Percentiles rank a stretch among this genome's conserved stretches.
Evolutionary conservation across 306 rosid genomes (phyloP).

Genomic region (Medicago arabica): DNA sequence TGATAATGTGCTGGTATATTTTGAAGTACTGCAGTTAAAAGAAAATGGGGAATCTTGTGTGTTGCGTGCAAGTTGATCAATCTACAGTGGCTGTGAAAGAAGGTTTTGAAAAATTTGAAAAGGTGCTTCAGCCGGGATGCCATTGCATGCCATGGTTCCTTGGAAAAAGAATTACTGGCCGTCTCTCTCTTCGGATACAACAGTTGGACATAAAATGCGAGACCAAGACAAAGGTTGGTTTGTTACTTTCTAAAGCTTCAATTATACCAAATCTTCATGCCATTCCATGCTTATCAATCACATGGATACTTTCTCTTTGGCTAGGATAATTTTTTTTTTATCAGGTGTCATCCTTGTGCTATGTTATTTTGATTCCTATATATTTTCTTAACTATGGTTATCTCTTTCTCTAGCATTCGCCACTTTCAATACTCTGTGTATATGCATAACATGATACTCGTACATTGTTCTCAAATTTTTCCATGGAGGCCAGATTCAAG

Average conservation of each 20-base stretch:
- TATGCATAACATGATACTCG: slow-evolving; percentile 2
- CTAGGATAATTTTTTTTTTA: background rate
- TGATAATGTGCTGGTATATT: slow-evolving; percentile 13
- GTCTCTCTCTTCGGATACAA: slow-evolving; percentile 87
- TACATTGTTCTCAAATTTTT: slow-evolving; percentile 5
- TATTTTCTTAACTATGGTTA: background rate
- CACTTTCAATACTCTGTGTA: background rate
- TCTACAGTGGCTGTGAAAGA: slow-evolving; percentile 82
- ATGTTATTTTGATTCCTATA: background rate
- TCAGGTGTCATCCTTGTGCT: background rate
- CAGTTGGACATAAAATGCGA: slow-evolving; percentile 86
- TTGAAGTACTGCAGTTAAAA: slow-evolving; percentile 36
- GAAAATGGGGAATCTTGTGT: slow-evolving; percentile 72
- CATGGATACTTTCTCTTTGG: background rate
- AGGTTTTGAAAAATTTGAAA: slow-evolving; percentile 69
- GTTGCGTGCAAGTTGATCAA: slow-evolving; percentile 86
- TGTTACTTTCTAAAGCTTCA: slow-evolving; percentile 26
- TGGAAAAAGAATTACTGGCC: slow-evolving; percentile 71
- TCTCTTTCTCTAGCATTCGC: background rate
- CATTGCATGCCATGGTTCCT: slow-evolving; percentile 88
- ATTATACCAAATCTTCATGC: slow-evolving; percentile 23
- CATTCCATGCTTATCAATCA: slow-evolving; percentile 11
- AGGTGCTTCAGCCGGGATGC: slow-evolving; percentile 88
- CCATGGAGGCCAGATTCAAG: slow-evolving; percentile 72
- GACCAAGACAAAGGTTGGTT: slow-evolving; percentile 87